A percentile compares a stretch with the other conserved stretches of the same genome.
Evolutionary conservation across 192 early-diverging fungal species (phyloP).

Genomic region (Oehlia diaphana): DNA sequence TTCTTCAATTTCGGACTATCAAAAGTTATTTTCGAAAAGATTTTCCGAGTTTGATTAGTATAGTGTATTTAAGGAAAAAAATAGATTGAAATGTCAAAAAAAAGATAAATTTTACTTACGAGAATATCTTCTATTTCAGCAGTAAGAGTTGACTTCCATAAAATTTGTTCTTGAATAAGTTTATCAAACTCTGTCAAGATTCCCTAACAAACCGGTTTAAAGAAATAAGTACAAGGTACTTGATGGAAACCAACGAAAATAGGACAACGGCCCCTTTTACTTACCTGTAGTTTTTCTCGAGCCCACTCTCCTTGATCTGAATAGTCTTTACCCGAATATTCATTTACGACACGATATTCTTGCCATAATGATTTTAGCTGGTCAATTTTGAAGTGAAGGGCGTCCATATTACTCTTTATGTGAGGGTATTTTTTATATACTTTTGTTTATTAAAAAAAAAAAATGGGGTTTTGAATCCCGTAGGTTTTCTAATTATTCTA

Average conservation of each 20-base stretch:
- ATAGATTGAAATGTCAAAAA: not conserved
- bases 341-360: slow-evolving; percentile 15
- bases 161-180: slow-evolving; percentile 28
- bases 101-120: not conserved
- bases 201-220: not conserved
- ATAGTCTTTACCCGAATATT: slow-evolving; percentile 11
- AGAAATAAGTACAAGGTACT: not conserved
- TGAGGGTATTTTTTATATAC: not conserved
- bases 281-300: slow-evolving; percentile 13
- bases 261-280: too few relatives aligned
- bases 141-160: slow-evolving; percentile 23
- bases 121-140: slow-evolving; percentile 30
- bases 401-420: slow-evolving; percentile 9
- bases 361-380: slow-evolving; percentile 16
- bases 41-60: too few relatives aligned
- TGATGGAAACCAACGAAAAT: too few relatives aligned
- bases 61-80: not conserved
- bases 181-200: slow-evolving; percentile 20
- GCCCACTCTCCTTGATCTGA: slow-evolving; percentile 28
- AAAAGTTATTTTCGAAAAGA: not conserved
- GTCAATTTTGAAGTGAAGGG: slow-evolving; percentile 16
- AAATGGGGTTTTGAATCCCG: not conserved
- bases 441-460: not conserved
- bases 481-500: not conserved
- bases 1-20: slow-evolving; percentile 23